phyloP scores from a whole-genome alignment of 345 rosid genomes.

The Eucalyptus lansdowneana region DNA sequence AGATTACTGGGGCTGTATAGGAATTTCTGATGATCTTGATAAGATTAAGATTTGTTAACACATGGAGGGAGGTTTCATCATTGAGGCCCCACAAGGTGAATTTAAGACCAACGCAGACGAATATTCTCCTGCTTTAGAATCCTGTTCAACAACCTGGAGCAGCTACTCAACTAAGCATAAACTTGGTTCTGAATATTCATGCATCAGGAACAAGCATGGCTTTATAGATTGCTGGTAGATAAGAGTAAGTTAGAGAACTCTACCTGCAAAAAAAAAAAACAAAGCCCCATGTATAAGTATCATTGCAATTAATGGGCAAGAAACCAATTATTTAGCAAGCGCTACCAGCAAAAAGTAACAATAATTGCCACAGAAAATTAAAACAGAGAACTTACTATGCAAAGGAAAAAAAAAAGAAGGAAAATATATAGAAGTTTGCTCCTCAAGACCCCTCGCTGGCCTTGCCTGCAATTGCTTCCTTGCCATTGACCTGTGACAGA shows the following conservation, averaged over 20 bases:
- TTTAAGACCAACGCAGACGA: not conserved
- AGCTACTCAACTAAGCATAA: not conserved
- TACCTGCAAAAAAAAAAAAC: conserved; percentile 37
- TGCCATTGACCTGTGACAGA: conserved; percentile 29
- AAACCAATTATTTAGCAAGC: not conserved
- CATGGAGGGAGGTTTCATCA: conserved; percentile 22
- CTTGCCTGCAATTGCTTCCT: conserved; percentile 45
- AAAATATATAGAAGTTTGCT: not conserved
- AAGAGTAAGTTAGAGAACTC: conserved; percentile 27
- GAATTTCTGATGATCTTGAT: conserved; percentile 1
- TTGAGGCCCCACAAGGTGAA: conserved; percentile 34
- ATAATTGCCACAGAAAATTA: not conserved
- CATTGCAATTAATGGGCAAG: not conserved
- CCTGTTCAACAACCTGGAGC: not conserved
- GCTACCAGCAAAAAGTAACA: not conserved
- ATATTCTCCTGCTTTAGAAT: not conserved
- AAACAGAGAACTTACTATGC: not conserved
- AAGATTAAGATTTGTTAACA: conserved; percentile 20
- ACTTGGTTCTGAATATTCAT: not conserved
- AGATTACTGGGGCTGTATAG: not conserved
- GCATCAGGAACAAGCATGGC: not conserved
- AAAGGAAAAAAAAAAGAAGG: conserved; percentile 20
- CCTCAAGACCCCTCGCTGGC: conserved; percentile 47
- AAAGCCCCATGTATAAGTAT: not conserved
- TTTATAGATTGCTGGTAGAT: conserved; percentile 7